A percentile compares a stretch with the other conserved stretches of the same genome.
phyloP scores from a whole-genome alignment of 306 rosid genomes.

The Canavalia ensiformis region DNA sequence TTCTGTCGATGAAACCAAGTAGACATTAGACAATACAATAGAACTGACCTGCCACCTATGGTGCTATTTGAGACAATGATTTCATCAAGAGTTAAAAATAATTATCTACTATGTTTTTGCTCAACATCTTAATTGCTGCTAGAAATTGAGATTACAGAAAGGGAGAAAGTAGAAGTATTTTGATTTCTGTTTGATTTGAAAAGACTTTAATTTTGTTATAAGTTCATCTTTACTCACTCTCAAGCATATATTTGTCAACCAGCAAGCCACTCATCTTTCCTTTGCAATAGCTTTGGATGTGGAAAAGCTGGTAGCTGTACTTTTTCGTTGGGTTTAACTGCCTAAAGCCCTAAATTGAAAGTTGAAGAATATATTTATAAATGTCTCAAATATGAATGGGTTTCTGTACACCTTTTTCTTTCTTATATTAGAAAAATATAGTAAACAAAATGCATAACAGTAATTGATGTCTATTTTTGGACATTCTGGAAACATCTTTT shows the following conservation, averaged over 20 bases:
- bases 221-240: slow-evolving; percentile 26
- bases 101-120: not conserved
- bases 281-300: not conserved
- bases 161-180: not conserved
- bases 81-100: slow-evolving; percentile 14
- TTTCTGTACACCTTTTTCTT: not conserved
- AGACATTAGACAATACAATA: not conserved
- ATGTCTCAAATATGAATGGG: not conserved
- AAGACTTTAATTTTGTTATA: slow-evolving; percentile 22
- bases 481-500: not conserved
- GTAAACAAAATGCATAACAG: not conserved
- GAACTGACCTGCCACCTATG: not conserved
- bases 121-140: slow-evolving; percentile 5
- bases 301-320: not conserved
- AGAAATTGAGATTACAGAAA: not conserved
- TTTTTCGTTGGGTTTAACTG: slow-evolving; percentile 4
- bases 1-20: not conserved
- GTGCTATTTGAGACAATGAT: not conserved
- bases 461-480: slow-evolving; percentile 4
- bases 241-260: not conserved
- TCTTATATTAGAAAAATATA: slow-evolving; percentile 19
- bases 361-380: not conserved
- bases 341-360: slow-evolving; percentile 1
- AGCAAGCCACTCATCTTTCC: not conserved
- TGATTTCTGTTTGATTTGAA: slow-evolving; percentile 2